Evolutionary conservation across 148 eudicot genomes (phyloP).

Genomic region (Spergularia marina): DNA sequence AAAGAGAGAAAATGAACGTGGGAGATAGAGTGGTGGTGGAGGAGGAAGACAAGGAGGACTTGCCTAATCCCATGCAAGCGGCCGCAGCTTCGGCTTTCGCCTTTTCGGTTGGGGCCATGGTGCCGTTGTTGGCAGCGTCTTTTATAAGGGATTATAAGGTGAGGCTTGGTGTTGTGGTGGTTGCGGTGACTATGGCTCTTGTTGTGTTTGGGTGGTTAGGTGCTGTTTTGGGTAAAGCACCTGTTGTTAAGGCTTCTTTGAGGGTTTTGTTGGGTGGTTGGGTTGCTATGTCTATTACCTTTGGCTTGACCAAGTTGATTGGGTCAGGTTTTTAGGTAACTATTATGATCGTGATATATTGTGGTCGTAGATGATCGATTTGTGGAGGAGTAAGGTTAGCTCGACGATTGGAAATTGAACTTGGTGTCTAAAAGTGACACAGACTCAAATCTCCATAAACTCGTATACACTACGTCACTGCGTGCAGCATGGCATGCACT

Average conservation of each 20-base stretch:
- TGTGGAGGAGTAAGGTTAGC: no score
- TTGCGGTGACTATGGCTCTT: conserved; percentile 33
- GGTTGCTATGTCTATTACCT: conserved; percentile 43
- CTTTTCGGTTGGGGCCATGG: conserved; percentile 34
- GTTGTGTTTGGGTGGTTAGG: conserved; percentile 43
- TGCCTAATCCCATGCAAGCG: conserved; percentile 40
- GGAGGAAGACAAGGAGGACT: conserved; percentile 14
- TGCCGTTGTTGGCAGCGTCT: conserved; percentile 36
- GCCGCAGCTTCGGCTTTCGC: conserved; percentile 41
- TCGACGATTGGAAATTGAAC: no score
- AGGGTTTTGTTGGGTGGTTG: conserved; percentile 50
- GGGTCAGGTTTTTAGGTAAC: conserved; percentile 23
- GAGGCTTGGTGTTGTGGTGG: conserved; percentile 37
- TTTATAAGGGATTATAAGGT: conserved; percentile 35
- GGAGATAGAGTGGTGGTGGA: not conserved
- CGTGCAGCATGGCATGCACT: no score
- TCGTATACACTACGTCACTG: no score
- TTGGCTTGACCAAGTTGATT: conserved; percentile 28
- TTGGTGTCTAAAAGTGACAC: no score
- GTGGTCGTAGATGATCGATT: no score
- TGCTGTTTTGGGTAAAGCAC: conserved; percentile 34
- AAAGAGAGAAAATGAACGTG: conserved; percentile 15
- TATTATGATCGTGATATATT: no score
- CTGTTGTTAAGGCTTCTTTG: conserved; percentile 24
- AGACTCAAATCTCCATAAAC: no score